These are phyloP conservation scores for Rhizopogon vesiculosus DNA, from an alignment of 768 basidiomycete species.

Conservation along the genomic window DNA sequence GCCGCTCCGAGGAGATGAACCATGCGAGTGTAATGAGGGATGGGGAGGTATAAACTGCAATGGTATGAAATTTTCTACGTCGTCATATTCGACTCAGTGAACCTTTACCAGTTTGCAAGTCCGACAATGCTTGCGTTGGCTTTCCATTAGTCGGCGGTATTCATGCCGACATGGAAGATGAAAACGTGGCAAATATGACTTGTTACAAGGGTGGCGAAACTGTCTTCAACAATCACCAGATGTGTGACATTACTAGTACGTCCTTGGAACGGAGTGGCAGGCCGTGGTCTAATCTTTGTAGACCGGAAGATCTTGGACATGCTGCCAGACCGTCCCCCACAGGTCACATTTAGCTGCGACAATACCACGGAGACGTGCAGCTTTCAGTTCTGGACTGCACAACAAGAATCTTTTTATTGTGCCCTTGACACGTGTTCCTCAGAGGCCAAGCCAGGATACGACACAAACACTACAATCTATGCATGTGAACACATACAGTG, in stretches of 20 bases:
- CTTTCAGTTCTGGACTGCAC: conserved; percentile 98
- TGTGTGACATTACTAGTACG: conserved; percentile 97
- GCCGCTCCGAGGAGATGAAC: conserved; percentile 68
- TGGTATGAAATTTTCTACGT: conserved; percentile 43
- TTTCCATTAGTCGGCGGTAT: conserved; percentile 62
- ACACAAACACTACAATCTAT: conserved; percentile 71
- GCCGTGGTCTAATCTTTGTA: conserved; percentile 22
- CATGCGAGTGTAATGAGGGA: conserved; percentile 89
- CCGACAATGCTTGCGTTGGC: conserved; percentile 69
- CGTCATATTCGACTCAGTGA: background rate
- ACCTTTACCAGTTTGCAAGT: conserved; percentile 47
- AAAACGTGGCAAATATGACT: conserved; percentile 63
- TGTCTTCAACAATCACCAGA: conserved; percentile 93
- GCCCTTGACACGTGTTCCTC: conserved; percentile 68
- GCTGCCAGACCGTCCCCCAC: conserved; percentile 86
- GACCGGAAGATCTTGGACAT: conserved; percentile 93
- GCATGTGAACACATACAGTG: conserved; percentile 83
- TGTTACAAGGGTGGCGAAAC: conserved; percentile 93
- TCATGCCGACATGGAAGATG: conserved; percentile 34
- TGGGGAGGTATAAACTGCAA: conserved; percentile 99
- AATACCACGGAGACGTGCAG: conserved; percentile 58
- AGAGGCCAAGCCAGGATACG: conserved; percentile 42
- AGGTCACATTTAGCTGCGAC: conserved; percentile 95
- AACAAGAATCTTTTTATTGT: conserved; percentile 96
- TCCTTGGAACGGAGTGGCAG: conserved; percentile 5